Evolutionary conservation across 2,329 filamentous ascomycete genomes (phyloP), one percentile per base, ranked within the genome.

Genomic region (Macrophomina phaseolina): DNA sequence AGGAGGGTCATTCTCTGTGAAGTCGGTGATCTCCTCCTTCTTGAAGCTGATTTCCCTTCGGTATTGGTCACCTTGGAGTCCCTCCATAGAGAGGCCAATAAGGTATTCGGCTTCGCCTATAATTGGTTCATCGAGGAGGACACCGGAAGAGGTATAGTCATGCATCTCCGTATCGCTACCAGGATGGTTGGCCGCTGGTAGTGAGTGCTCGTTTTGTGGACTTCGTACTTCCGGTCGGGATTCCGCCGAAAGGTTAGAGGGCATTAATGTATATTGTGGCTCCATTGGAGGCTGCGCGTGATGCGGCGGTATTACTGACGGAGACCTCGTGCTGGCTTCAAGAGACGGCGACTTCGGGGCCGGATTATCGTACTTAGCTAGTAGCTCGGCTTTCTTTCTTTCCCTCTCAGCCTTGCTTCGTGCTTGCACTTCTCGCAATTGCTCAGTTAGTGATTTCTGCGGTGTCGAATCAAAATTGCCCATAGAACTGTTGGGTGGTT

Each of bases 21-120:
- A 62, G 2, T 42, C 30, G 11, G 32, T 48, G 30, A 67, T 62
- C 16, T n/a, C 14, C 3, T 55, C 23, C 30, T 46, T 38, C 14
- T 62, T 42, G 14, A 48, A 67, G 6, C 30, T 63, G 38, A 67
- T 62, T 14, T 52, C 58, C 18, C 28, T 12, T 18, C 65, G 42
- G 12, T 67, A 67, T n/a, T 67, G 56, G 30, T 67, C 49, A 5
- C 65, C 65, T 49, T 67, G 65, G 11, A 63, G 23, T 4, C 65
- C 65, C 45, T 67, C 58, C 56, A 67, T 62, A 5, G 65, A 63
- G 9, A 67, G 55, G 9, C 65, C 65, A 2, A 67, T 48, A 7
- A 67, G 38, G 58, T 62, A 67, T n/a, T 67, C 65, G 18, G 36
- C 36, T n/a, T 63, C 38, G 4, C 58, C 58, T 6, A 62, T 6